A percentile compares a stretch with the other conserved stretches of the same genome.
These are phyloP conservation scores for Phtheirospermum japonicum DNA, from an alignment of 257 asterid genomes.

Conservation along the genomic window DNA sequence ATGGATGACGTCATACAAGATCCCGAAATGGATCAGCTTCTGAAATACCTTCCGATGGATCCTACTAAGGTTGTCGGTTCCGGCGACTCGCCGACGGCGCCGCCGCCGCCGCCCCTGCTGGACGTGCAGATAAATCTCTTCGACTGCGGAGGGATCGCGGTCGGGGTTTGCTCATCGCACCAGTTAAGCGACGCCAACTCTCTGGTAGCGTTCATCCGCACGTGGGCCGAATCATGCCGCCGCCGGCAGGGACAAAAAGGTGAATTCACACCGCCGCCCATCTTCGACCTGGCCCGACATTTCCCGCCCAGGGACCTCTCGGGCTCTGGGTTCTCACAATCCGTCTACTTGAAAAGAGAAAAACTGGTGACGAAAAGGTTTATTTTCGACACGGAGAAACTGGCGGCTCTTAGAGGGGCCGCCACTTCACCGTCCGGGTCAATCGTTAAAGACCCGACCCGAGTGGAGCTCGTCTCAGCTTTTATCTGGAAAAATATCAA, in stretches of 20 bases:
- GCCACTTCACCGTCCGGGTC: constrained; percentile 8
- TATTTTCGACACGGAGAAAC: constrained; percentile 32
- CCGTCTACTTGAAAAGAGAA: neutral
- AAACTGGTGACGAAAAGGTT: constrained; percentile 30
- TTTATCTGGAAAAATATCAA: constrained; percentile 36
- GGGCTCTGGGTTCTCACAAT: neutral
- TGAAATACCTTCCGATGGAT: constrained; percentile 19
- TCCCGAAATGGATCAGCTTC: constrained; percentile 23
- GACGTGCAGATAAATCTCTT: constrained; percentile 33
- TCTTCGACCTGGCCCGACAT: constrained; percentile 15
- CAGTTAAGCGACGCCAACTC: constrained; percentile 10
- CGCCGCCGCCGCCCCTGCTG: neutral
- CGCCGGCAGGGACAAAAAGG: neutral
- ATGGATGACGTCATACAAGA: constrained; percentile 24
- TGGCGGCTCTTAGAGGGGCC: constrained; percentile 12
- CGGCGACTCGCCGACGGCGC: neutral
- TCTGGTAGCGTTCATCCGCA: constrained; percentile 25
- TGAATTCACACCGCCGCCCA: neutral
- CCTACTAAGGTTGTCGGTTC: neutral
- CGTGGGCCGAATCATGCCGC: constrained; percentile 35
- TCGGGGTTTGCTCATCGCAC: constrained; percentile 39
- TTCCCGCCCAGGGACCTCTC: constrained; percentile 30
- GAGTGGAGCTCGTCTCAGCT: constrained; percentile 46
- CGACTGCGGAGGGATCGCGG: constrained; percentile 36
- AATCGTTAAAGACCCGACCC: constrained; percentile 31